Percentiles rank a stretch among this genome's conserved stretches.
These are phyloP conservation scores for Metschnikowia picachoensis DNA, from an alignment of 805 yeast species.

Conservation along the genomic window DNA sequence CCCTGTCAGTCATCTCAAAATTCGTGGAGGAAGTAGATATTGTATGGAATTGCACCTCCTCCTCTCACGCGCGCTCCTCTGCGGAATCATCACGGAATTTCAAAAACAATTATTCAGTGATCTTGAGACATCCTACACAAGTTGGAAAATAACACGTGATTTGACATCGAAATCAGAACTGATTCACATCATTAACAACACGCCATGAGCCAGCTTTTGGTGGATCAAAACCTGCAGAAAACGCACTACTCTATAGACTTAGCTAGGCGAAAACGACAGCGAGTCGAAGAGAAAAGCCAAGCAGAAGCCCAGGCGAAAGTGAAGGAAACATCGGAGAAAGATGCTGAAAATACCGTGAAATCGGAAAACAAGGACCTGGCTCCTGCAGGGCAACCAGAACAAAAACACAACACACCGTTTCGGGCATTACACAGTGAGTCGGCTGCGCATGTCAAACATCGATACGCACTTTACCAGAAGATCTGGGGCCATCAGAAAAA, in stretches of 20 bases:
- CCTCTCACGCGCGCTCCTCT: no score
- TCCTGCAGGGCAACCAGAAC: not conserved
- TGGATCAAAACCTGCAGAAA: conserved; percentile 23
- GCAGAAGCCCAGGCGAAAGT: no score
- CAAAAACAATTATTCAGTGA: not conserved
- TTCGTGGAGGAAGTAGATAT: no score
- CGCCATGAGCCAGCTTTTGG: conserved; percentile 2
- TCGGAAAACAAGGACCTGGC: no score
- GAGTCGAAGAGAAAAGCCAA: not conserved
- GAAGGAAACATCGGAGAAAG: no score
- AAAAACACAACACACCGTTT: conserved; percentile 21
- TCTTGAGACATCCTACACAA: not conserved
- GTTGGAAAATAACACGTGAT: no score
- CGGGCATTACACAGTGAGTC: conserved; percentile 23
- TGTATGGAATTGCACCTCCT: no score
- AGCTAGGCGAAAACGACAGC: conserved; percentile 3
- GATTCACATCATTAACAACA: not conserved
- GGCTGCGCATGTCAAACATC: conserved; percentile 16
- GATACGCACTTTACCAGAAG: conserved; percentile 24
- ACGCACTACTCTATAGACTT: conserved; percentile 30
- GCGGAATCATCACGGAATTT: not conserved
- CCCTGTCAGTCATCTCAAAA: no score
- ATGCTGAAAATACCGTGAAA: no score
- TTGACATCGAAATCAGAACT: not conserved
- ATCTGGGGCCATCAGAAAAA: conserved; percentile 28